These are phyloP conservation scores for Pleurotus djamor DNA, from an alignment of 768 basidiomycete genomes.

Conservation along the genomic window DNA sequence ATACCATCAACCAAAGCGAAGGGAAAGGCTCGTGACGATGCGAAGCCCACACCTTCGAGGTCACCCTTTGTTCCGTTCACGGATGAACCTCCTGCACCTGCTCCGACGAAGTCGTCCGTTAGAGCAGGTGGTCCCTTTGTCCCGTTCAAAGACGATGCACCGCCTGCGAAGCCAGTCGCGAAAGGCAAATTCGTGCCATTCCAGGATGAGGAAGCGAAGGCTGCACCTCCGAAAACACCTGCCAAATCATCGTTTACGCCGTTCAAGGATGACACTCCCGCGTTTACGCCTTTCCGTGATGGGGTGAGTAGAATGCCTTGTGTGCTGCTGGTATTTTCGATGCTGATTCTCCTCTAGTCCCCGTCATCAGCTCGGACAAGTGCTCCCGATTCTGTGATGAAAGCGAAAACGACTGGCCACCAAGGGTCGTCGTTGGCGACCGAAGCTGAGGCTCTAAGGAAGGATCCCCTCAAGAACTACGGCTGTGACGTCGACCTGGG, in stretches of 20 bases:
- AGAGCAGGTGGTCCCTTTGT: slow-evolving; percentile 9
- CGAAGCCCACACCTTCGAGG: slow-evolving; percentile 30
- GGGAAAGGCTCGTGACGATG: slow-evolving; percentile 21
- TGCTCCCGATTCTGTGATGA: slow-evolving; percentile 64
- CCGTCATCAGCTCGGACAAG: slow-evolving; percentile 27
- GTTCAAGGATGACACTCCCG: slow-evolving; percentile 34
- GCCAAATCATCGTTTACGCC: neutral
- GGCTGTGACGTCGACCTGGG: slow-evolving; percentile 13
- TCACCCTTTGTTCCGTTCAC: slow-evolving; percentile 15
- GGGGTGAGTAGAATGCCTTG: slow-evolving; percentile 43
- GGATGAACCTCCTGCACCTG: slow-evolving; percentile 8
- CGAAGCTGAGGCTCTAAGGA: slow-evolving; percentile 77
- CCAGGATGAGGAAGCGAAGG: slow-evolving; percentile 28
- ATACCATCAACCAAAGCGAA: slow-evolving; percentile 17
- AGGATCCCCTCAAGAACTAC: slow-evolving; percentile 83
- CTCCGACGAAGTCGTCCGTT: slow-evolving; percentile 3
- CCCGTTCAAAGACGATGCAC: slow-evolving; percentile 15
- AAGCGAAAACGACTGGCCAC: slow-evolving; percentile 48
- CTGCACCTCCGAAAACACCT: slow-evolving; percentile 25
- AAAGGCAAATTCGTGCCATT: slow-evolving; percentile 34
- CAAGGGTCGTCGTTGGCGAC: slow-evolving; percentile 44
- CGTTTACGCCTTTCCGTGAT: slow-evolving; percentile 72
- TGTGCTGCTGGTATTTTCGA: slow-evolving; percentile 5
- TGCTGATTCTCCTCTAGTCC: slow-evolving; percentile 12
- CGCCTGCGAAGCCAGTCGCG: slow-evolving; percentile 18